Evolutionary conservation across 108 stramenopile genomes (phyloP), one percentile per base, ranked within the genome.

Genomic region (Stephanodiscus minutulus): DNA sequence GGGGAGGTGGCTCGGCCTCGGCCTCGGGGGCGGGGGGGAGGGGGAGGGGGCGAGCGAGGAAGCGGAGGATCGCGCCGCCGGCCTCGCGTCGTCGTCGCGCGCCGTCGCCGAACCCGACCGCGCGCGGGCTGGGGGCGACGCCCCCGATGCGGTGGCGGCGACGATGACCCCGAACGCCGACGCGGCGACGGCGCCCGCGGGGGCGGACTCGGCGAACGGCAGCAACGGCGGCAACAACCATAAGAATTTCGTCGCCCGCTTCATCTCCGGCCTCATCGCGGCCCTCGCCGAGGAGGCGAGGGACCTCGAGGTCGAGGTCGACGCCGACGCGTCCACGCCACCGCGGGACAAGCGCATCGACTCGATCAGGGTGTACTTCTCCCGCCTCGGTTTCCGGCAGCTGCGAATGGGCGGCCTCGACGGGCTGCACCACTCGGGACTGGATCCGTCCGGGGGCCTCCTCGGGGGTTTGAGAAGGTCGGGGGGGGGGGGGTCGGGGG

Each of bases 221-320:
- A 54, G 20, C 39, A 20, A 1, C 13, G 13, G 21, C 25, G 29
- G n/a, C 37, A 43, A 47, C 18, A 74, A 72, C 68, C 77, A 79
- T 21, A 59, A 66, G 7, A 76, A 82, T 61, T 89, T 84, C 50
- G 76, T 60, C 10, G 85, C 88, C 43, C 85, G 94, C 5, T 90
- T 88, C 17, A 80, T 95, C n/a, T 73, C 86, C 46, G 94, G 94
- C 28, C 77, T 95, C 5, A 74, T 95, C 53, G 78, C 83, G 72
- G 94, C 90, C 12, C 54, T 92, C 21, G 91, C 91, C 15, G 86
- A 88, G 59, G 94, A 95, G 75, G 86, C 77, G 1, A 59, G 79
- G 48, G 88, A 82, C 62, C 69, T 95, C 5, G 81, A 88, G 21
- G 86, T 92, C 10, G 65, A 87, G 56, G 75, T 96, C 27, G 78